phyloP scores from a whole-genome alignment of 768 basidiomycete genomes.

The Pulveroboletus sp. region DNA sequence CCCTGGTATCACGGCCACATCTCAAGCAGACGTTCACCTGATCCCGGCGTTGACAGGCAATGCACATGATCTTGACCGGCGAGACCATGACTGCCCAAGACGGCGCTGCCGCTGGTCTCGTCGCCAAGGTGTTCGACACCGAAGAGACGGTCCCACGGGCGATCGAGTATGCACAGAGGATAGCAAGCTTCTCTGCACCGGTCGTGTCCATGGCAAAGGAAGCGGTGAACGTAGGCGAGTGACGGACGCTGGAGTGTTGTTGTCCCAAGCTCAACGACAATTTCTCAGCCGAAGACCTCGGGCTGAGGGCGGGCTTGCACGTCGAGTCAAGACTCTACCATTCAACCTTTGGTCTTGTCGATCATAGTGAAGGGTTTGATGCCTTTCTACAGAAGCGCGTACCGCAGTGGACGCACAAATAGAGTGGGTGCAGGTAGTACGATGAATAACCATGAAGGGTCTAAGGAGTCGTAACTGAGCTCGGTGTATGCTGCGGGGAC shows the following conservation, averaged over 20 bases:
- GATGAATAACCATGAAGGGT: no score
- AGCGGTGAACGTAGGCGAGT: slow-evolving; percentile 43
- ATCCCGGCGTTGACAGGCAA: slow-evolving; percentile 32
- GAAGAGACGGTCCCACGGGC: slow-evolving; percentile 41
- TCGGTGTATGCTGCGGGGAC: neutral
- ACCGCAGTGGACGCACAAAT: slow-evolving; percentile 41
- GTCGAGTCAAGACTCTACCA: slow-evolving; percentile 49
- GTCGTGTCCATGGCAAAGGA: slow-evolving; percentile 43
- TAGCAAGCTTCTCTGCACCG: slow-evolving; percentile 31
- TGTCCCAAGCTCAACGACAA: neutral
- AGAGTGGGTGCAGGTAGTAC: slow-evolving; percentile 2
- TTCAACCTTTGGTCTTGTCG: slow-evolving; percentile 44
- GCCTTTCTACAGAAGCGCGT: slow-evolving; percentile 46
- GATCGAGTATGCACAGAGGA: slow-evolving; percentile 35
- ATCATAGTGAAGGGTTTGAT: slow-evolving; percentile 44
- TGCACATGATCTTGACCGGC: slow-evolving; percentile 54
- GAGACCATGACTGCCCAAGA: slow-evolving; percentile 41
- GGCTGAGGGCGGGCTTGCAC: slow-evolving; percentile 40
- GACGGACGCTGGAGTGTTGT: neutral
- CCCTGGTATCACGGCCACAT: slow-evolving; percentile 28
- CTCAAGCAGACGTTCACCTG: neutral
- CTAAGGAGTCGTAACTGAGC: no score
- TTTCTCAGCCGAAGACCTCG: slow-evolving; percentile 41
- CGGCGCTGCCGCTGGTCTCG: slow-evolving; percentile 45
- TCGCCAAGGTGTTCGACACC: slow-evolving; percentile 38